phyloP scores from a whole-genome alignment of 208 protist species.

The Acanthamoeba healyi region DNA sequence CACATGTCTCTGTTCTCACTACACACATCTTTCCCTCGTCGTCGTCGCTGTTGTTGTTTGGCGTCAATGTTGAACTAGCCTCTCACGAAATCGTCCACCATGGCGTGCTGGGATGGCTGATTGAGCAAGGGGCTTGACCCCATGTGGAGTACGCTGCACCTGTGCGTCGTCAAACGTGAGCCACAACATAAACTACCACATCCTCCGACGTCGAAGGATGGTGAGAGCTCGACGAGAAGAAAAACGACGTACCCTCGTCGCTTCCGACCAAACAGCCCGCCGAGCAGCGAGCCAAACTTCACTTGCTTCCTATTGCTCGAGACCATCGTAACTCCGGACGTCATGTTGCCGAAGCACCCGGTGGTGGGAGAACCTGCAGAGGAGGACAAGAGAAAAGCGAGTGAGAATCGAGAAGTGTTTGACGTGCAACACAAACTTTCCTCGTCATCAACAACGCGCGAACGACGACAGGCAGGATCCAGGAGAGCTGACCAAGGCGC shows the following conservation, averaged over 20 bases:
- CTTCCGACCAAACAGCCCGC: neutral
- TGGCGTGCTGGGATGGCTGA: neutral
- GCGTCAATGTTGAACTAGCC: neutral
- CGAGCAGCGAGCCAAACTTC: neutral
- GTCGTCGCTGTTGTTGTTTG: neutral
- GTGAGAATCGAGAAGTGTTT: neutral
- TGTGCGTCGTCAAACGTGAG: neutral
- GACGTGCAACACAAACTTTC: no score
- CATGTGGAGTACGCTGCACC: slow-evolving; percentile 56
- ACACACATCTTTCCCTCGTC: neutral
- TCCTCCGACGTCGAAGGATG: no score
- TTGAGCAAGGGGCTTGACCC: neutral
- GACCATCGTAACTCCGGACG: neutral
- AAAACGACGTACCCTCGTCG: neutral
- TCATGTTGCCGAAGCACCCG: neutral
- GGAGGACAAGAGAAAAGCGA: neutral
- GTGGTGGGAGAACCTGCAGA: neutral
- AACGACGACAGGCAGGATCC: neutral
- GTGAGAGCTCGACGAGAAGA: neutral
- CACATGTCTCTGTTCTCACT: no score
- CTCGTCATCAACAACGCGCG: no score
- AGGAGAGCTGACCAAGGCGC: neutral
- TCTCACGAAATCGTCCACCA: slow-evolving; percentile 33
- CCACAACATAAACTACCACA: no score
- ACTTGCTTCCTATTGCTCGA: neutral